Percentiles rank a stretch among this genome's conserved stretches.
Evolutionary conservation across 805 yeast genomes (phyloP).

Genomic region (Saccharomycopsis fodiens): DNA sequence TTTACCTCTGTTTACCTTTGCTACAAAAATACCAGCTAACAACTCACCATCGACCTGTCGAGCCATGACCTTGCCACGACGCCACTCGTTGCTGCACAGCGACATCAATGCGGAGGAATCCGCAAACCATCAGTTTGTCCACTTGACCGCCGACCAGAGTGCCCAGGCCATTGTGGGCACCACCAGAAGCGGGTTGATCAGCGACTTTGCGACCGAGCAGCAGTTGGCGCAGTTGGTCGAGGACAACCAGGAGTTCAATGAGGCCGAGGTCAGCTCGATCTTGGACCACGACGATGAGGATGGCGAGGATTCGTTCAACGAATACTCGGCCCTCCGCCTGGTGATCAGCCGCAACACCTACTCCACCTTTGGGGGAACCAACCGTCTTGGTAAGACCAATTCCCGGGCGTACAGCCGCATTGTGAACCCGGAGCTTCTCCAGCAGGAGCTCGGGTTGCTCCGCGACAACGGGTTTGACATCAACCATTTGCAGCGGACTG

Average conservation of each 20-base stretch:
- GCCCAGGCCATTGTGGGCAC: slow-evolving; percentile 9
- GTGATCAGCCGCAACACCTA: slow-evolving; percentile 14
- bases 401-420: slow-evolving; percentile 7
- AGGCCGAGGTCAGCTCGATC: slow-evolving; percentile 12
- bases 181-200: slow-evolving; percentile 5
- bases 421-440: slow-evolving; percentile 11
- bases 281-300: slow-evolving; percentile 2
- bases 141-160: slow-evolving; percentile 6
- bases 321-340: slow-evolving; percentile 11
- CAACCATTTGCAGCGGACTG: slow-evolving; percentile 7
- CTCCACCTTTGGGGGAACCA: slow-evolving; percentile 13
- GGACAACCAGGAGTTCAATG: slow-evolving; percentile 10
- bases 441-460: slow-evolving; percentile 11
- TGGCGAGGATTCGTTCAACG: slow-evolving; percentile 7
- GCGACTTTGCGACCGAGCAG: background rate
- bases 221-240: slow-evolving; percentile 1
- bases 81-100: no score
- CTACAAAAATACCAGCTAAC: no score
- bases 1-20: no score
- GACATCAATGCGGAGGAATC: no score
- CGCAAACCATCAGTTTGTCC: slow-evolving; percentile 14
- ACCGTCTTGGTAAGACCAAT: slow-evolving; percentile 3
- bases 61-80: no score
- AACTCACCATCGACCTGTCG: no score
- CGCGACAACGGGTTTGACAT: slow-evolving; percentile 15